A percentile compares a stretch with the other conserved stretches of the same genome.
These are phyloP conservation scores for Plasmopara muralis DNA, from an alignment of 352 stramenopile species.

Conservation along the genomic window DNA sequence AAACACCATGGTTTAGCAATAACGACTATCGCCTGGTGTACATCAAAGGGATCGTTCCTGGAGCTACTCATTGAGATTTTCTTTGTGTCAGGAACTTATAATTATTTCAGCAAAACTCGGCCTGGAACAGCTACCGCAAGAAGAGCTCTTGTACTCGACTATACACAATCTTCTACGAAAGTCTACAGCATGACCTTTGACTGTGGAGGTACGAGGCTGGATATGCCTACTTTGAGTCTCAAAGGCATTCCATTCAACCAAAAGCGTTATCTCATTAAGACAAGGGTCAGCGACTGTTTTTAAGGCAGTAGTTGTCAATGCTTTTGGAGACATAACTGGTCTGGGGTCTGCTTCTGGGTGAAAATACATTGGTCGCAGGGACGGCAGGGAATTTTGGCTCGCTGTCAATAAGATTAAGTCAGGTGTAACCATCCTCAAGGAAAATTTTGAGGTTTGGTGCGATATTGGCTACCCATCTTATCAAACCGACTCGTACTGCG, in stretches of 20 bases:
- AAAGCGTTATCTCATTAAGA: not conserved
- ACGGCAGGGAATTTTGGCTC: not conserved
- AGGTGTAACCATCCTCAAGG: not conserved
- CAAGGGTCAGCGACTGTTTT: not conserved
- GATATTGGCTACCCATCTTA: not conserved
- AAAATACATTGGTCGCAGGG: not conserved
- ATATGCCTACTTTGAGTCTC: not conserved
- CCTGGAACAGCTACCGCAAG: not conserved
- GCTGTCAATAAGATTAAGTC: not conserved
- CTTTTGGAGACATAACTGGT: not conserved
- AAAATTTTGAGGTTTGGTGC: not conserved
- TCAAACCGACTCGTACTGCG: not conserved
- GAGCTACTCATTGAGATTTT: not conserved
- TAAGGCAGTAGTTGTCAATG: not conserved
- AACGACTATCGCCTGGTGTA: constrained; percentile 5
- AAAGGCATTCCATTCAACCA: not conserved
- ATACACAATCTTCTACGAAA: not conserved
- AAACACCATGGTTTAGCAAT: constrained; percentile 2
- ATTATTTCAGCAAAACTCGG: too few species aligned
- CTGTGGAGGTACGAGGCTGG: not conserved
- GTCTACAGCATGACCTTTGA: constrained; percentile 1
- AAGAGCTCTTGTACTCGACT: not conserved
- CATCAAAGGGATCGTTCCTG: not conserved
- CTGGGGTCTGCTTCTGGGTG: not conserved
- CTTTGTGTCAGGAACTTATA: too few species aligned